Evolutionary conservation across 2,329 filamentous ascomycete genomes (phyloP).

Genomic region (Venturia nashicola): DNA sequence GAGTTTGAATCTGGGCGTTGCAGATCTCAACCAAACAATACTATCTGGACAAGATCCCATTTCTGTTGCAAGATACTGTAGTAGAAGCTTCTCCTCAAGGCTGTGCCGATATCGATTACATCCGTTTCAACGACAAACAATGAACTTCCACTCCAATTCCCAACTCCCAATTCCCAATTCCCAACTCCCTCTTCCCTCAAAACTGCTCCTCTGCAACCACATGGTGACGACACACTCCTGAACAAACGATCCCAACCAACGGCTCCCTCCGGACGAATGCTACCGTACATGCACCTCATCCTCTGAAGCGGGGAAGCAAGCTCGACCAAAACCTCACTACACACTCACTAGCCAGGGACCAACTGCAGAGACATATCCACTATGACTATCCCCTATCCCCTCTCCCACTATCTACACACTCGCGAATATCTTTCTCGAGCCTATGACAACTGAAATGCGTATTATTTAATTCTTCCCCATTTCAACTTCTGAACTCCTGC

Average conservation of each 20-base stretch:
- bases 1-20: background rate
- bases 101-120: background rate
- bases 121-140: no score
- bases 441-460: background rate
- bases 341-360: background rate
- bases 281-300: background rate
- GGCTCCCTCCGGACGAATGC: background rate
- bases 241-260: background rate
- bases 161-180: no score
- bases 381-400: background rate
- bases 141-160: no score
- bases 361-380: background rate
- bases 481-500: background rate
- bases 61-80: background rate
- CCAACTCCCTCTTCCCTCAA: background rate
- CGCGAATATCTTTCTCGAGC: no score
- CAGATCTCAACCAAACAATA: background rate
- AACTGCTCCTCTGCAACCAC: background rate
- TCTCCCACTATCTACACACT: no score
- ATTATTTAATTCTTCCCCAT: background rate
- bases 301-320: background rate
- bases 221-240: conserved; percentile 1
- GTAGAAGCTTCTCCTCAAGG: background rate
- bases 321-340: background rate
- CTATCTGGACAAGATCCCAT: no score